Conservation (phyloP, 169 alveolate species). For the Besnoitia besnoiti region DNA sequence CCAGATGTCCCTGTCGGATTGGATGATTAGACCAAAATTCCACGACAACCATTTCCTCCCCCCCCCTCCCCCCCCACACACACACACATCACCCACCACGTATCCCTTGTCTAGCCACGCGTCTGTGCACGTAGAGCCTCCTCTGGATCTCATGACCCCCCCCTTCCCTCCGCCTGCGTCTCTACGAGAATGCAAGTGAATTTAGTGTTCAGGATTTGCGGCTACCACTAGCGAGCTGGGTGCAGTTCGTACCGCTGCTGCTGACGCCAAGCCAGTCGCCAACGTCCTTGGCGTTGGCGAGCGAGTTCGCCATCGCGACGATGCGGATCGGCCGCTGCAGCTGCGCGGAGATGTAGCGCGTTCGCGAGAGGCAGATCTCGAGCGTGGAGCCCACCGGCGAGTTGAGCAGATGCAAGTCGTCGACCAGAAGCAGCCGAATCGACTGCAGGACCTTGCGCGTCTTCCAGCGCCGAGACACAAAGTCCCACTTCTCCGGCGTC, state of each 20-base stretch:
- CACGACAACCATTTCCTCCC: too few relatives aligned
- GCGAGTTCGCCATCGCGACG: slow-evolving; percentile 75
- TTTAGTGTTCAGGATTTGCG: too few relatives aligned
- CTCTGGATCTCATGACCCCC: too few relatives aligned
- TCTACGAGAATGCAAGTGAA: too few relatives aligned
- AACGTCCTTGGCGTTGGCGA: slow-evolving; percentile 79
- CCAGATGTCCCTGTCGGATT: too few relatives aligned
- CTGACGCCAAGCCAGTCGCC: slow-evolving; percentile 81
- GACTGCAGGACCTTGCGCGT: slow-evolving; percentile 78
- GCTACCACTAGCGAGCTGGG: too few relatives aligned
- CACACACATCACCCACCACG: too few relatives aligned
- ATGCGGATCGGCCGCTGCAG: slow-evolving; percentile 77
- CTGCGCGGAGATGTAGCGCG: slow-evolving; percentile 93
- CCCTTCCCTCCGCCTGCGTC: too few relatives aligned
- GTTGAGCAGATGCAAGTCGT: slow-evolving; percentile 93
- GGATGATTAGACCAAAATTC: too few relatives aligned
- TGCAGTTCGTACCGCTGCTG: slow-evolving; percentile 70
- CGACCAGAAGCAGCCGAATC: slow-evolving; percentile 91
- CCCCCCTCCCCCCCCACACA: too few relatives aligned
- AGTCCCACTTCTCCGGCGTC: slow-evolving; percentile 75
- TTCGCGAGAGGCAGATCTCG: slow-evolving; percentile 94
- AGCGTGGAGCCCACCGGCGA: slow-evolving; percentile 72
- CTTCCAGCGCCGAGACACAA: slow-evolving; percentile 81
- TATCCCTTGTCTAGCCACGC: too few relatives aligned
- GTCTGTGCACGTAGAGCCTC: too few relatives aligned